Evolutionary conservation across 805 yeast genomes (phyloP), one percentile per base, ranked within the genome.

Genomic region (Ogataea parapolymorpha): DNA sequence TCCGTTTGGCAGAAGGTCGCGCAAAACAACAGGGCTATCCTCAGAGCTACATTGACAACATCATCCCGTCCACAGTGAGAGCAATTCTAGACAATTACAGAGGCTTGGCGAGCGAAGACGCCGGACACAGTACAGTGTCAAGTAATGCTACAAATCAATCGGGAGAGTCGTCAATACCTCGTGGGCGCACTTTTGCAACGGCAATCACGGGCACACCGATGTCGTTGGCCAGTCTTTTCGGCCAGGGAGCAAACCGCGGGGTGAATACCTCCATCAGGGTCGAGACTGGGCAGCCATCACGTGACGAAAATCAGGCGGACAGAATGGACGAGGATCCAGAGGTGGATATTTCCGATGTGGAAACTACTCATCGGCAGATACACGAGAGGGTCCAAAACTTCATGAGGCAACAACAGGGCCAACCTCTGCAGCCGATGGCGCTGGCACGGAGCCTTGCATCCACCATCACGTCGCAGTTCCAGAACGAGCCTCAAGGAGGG

Each of bases 11-110:
- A 1, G 62, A 59, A 35, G 36, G 47, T 5, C 49, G 67, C 26
- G 65, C 65, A 9, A 50, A 44, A 34, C 61, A 56, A 35, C 67
- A 62, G 37, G 67, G 66, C 1, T 62, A 62, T 33, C 39, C 58
- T 1, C 56, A 56, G 28, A 46, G 42, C 12, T 59, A 56, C 37
- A 57, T 62, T 13, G 56, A 61, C 45, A 41, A 40, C 16, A 47
- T 62, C 14, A 36, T 59, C 12, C 48, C 63, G 8, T 55, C 51
- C 26, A 43, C 46, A 6, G 49, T 60, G 9, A 50, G 62, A 42
- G 38, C 41, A 3, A 29, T 35, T 4, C 34, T 60, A 13, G 55
- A 55, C 25, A 41, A 54, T 15, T 58, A 53, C 44, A 39, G 41
- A 12, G 46, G 33, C 4, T 29, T 50, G 14, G 17, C 45, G 9